A percentile compares a stretch with the other conserved stretches of the same genome.
These are phyloP conservation scores for Clarireedia paspali DNA, from an alignment of 2,329 filamentous ascomycete species.

Conservation along the genomic window DNA sequence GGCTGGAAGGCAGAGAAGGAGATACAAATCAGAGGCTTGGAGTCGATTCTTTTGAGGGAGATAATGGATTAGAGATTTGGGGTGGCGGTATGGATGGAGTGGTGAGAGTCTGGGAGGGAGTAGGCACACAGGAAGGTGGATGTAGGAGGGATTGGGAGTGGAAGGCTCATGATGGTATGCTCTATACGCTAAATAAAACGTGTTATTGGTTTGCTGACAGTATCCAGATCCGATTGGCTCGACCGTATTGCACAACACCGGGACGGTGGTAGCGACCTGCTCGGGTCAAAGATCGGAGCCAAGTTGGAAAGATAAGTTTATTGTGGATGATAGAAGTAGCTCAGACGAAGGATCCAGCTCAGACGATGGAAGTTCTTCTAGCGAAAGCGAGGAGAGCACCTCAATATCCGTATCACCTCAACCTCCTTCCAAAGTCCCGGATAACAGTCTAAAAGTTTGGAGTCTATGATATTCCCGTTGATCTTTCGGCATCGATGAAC, in stretches of 20 bases:
- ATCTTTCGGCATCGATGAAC: too few relatives aligned
- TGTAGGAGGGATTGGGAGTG: conserved; percentile 25
- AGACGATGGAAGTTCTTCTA: background rate
- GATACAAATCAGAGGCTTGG: conserved; percentile 48
- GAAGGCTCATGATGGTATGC: conserved; percentile 28
- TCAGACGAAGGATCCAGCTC: conserved; percentile 10
- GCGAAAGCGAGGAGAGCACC: too few relatives aligned
- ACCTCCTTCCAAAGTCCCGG: conserved; percentile 16
- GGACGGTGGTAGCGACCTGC: conserved; percentile 29
- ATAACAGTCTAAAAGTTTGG: conserved; percentile 42
- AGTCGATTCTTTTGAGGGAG: conserved; percentile 46
- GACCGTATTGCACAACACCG: conserved; percentile 27
- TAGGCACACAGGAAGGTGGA: conserved; percentile 40
- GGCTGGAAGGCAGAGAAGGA: conserved; percentile 42
- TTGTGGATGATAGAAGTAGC: conserved; percentile 6
- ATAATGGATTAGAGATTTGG: conserved; percentile 53
- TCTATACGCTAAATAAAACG: background rate
- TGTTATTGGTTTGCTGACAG: background rate
- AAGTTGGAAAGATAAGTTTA: conserved; percentile 9
- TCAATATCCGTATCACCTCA: background rate
- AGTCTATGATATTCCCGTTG: conserved; percentile 25
- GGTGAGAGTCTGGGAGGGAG: conserved; percentile 51
- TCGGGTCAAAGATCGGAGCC: conserved; percentile 25
- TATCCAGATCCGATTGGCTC: conserved; percentile 25
- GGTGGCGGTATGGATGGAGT: conserved; percentile 47